Base-by-base conservation (phyloP, 2,329 filamentous ascomycete genomes). In the Arthrocladium fulminans region DNA sequence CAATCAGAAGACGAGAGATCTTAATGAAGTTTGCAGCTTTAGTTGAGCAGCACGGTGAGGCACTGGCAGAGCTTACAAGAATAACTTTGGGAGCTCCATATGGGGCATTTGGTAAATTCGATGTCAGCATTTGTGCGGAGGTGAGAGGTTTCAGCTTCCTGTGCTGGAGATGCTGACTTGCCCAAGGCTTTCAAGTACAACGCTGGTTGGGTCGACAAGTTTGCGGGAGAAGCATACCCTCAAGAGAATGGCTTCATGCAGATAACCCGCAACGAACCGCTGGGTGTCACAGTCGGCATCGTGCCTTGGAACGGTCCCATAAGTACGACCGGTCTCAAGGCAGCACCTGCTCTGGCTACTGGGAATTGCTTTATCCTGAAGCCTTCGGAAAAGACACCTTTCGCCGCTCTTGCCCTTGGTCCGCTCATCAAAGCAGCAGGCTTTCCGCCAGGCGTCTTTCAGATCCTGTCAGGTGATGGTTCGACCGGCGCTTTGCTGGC, bases 381-480 rank as follows among this genome's bases (percentile, higher is more conserved):
- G 56, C 74, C 77, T 0, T 79, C 76, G 0, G 77, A 68, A 32
- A 79, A 69, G 64, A 79, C 73, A 34, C 76, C 71, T 7, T 35
- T 52, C 17, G 71, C 69, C 2, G 66, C 67, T 3, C 65, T 83
- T 22, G 82, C 83, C 60, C 56, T 80, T 9, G 73, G 70, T 10
- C 78, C 83, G 60, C 43, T 54, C 8, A 59, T 83, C 2, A 68
- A 75, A 48, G 6, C 6, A 20, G 59, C 70, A 10, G 66, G 81
- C 61, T 77, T 82, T 61, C 77, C 78, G 2, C 72, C 75, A 0
- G 80, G 80, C 22, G 76, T 84, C 13, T 58, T 83, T 1, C 78
- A 83, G 57, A 73, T 68, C 0, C 61, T 83, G 1, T 74, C 75
- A 42, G 80, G 80, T 3, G 75, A 76, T 44, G 78, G 81, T 53